A percentile compares a stretch with the other conserved stretches of the same genome.
Conservation (phyloP, 2,329 filamentous ascomycete species). For the Paecilomyces niveus region DNA sequence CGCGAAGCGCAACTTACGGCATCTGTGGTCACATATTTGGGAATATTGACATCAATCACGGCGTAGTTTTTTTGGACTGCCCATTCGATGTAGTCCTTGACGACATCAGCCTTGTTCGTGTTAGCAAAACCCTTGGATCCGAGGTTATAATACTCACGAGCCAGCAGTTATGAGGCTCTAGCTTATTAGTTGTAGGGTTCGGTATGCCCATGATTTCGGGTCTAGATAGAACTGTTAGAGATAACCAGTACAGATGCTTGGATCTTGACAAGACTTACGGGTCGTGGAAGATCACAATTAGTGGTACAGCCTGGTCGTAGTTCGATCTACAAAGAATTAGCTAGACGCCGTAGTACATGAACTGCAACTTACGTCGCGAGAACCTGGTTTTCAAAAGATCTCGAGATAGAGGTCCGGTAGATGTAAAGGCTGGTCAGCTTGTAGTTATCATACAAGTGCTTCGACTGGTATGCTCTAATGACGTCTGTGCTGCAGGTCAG, state of each 20-base stretch:
- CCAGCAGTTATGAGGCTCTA: constrained; percentile 81
- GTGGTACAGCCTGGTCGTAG: constrained; percentile 57
- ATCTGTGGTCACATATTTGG: constrained; percentile 62
- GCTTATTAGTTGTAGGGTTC: constrained; percentile 61
- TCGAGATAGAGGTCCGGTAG: constrained; percentile 63
- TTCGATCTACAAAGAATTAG: constrained; percentile 25
- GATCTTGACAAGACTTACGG: constrained; percentile 52
- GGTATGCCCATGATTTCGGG: constrained; percentile 63
- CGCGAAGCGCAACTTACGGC: constrained; percentile 39
- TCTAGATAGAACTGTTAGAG: constrained; percentile 33
- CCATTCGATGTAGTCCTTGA: constrained; percentile 78
- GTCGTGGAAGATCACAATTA: constrained; percentile 86
- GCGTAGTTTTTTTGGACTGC: constrained; percentile 68
- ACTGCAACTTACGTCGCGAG: constrained; percentile 58
- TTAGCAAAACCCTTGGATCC: constrained; percentile 18
- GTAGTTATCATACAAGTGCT: constrained; percentile 62
- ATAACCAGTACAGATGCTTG: not conserved
- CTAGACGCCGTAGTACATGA: not conserved
- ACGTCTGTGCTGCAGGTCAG: constrained; percentile 49
- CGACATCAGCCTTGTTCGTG: constrained; percentile 63
- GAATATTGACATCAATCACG: constrained; percentile 87
- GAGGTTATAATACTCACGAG: constrained; percentile 54
- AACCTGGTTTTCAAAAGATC: constrained; percentile 79
- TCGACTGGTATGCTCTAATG: constrained; percentile 68
- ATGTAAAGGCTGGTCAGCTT: constrained; percentile 77